Conservation (phyloP, 352 stramenopile genomes). For the Globisporangium emineosum region DNA sequence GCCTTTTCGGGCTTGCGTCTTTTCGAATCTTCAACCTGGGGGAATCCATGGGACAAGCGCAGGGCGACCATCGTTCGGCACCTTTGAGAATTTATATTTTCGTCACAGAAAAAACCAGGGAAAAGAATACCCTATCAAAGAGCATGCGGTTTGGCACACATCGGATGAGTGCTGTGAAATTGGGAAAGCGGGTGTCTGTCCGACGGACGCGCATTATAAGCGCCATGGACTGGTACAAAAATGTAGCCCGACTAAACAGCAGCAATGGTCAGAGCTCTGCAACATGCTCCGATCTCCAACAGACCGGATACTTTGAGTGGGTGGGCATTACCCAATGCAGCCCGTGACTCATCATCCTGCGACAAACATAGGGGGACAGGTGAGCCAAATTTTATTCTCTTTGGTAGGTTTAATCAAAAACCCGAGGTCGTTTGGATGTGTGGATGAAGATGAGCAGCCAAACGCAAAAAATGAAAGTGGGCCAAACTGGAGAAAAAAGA, state of each 20-base stretch:
- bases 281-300: background rate
- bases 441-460: constrained; percentile 4
- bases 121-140: no score
- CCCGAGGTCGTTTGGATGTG: background rate
- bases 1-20: background rate
- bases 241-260: background rate
- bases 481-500: constrained; percentile 1
- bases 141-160: background rate
- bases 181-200: no score
- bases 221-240: no score
- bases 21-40: constrained; percentile 6
- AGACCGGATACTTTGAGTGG: no score
- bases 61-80: background rate
- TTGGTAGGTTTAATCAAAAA: constrained; percentile 12
- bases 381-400: constrained; percentile 1
- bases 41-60: background rate
- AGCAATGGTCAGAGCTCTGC: background rate
- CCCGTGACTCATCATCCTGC: constrained; percentile 6
- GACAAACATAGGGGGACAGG: no score
- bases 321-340: no score
- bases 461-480: background rate
- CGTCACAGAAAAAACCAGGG: background rate
- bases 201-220: no score
- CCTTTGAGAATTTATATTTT: background rate
- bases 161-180: background rate